A percentile compares a stretch with the other conserved stretches of the same genome.
Conservation (phyloP, 1,139 yeast genomes). For the Pichia sp. region DNA sequence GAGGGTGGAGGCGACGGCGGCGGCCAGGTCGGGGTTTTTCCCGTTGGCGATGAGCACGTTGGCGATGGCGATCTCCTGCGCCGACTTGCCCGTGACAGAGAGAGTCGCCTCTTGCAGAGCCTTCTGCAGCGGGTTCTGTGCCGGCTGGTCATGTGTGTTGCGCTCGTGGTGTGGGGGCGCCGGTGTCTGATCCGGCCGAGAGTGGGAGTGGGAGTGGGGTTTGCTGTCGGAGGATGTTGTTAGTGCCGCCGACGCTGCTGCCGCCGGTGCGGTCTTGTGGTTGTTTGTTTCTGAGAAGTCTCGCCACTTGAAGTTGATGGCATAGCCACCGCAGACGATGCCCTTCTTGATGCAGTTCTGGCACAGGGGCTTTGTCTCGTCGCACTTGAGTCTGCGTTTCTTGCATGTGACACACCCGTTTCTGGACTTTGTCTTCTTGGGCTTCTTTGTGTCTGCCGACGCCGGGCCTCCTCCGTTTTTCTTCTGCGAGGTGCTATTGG, state of each 20-base stretch:
- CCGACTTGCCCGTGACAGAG: slow-evolving; percentile 50
- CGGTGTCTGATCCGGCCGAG: too few species aligned
- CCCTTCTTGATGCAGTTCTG: slow-evolving; percentile 42
- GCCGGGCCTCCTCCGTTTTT: not conserved
- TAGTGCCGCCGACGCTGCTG: not conserved
- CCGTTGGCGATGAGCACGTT: slow-evolving; percentile 48
- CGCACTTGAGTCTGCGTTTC: slow-evolving; percentile 53
- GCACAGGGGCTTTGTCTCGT: slow-evolving; percentile 53
- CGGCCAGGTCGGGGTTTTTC: slow-evolving; percentile 40
- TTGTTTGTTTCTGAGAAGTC: slow-evolving; percentile 39
- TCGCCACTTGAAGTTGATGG: slow-evolving; percentile 61
- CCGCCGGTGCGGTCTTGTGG: not conserved
- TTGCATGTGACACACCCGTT: slow-evolving; percentile 56
- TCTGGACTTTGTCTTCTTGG: slow-evolving; percentile 36
- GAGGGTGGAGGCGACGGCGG: slow-evolving; percentile 26
- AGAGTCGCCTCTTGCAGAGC: slow-evolving; percentile 52
- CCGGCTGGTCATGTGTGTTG: not conserved
- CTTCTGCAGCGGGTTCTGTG: slow-evolving; percentile 30
- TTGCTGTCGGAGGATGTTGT: too few species aligned
- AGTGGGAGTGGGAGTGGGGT: too few species aligned
- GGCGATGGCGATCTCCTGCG: slow-evolving; percentile 46
- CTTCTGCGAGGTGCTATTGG: not conserved
- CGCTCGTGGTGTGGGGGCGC: not conserved
- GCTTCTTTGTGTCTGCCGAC: slow-evolving; percentile 13
- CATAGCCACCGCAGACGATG: slow-evolving; percentile 58